Evolutionary conservation across 2,329 filamentous ascomycete genomes (phyloP).

Genomic region (Blastomyces emzantsi): DNA sequence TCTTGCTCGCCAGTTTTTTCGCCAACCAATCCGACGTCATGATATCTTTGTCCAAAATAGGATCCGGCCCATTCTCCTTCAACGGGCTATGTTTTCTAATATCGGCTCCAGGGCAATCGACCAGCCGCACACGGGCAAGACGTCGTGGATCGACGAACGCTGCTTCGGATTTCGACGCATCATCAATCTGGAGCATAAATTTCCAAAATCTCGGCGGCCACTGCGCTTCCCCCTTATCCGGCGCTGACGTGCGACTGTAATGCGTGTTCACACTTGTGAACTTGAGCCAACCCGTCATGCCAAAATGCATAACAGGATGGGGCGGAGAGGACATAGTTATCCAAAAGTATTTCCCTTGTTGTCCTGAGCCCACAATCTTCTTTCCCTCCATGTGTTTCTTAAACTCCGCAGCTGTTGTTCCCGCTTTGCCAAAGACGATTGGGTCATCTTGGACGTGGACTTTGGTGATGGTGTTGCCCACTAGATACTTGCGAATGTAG

Average conservation of each 20-base stretch:
- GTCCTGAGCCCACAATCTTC: slow-evolving; percentile 60
- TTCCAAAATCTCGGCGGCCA: slow-evolving; percentile 94
- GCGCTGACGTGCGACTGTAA: slow-evolving; percentile 62
- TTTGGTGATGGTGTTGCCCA: slow-evolving; percentile 66
- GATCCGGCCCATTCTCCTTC: slow-evolving; percentile 88
- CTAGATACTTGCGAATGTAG: slow-evolving; percentile 71
- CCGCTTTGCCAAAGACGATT: slow-evolving; percentile 85
- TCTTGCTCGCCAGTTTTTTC: slow-evolving; percentile 62
- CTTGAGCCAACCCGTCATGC: slow-evolving; percentile 74
- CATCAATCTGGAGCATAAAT: slow-evolving; percentile 63
- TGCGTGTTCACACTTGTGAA: slow-evolving; percentile 69
- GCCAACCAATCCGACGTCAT: slow-evolving; percentile 69
- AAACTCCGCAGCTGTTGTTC: slow-evolving; percentile 68
- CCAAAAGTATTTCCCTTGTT: slow-evolving; percentile 97
- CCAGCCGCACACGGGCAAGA: slow-evolving; percentile 67
- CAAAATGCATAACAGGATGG: slow-evolving; percentile 83
- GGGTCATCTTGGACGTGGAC: slow-evolving; percentile 67
- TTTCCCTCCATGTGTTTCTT: slow-evolving; percentile 64
- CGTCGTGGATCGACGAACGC: slow-evolving; percentile 80
- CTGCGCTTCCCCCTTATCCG: slow-evolving; percentile 47
- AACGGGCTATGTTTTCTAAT: slow-evolving; percentile 71
- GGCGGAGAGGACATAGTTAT: slow-evolving; percentile 68
- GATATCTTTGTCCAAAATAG: slow-evolving; percentile 67
- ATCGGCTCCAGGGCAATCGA: slow-evolving; percentile 66
- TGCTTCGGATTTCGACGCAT: slow-evolving; percentile 51